Evolutionary conservation across 2,329 filamentous ascomycete species (phyloP), one percentile per base, ranked within the genome.

Genomic region (Pseudogymnoascus sp.): DNA sequence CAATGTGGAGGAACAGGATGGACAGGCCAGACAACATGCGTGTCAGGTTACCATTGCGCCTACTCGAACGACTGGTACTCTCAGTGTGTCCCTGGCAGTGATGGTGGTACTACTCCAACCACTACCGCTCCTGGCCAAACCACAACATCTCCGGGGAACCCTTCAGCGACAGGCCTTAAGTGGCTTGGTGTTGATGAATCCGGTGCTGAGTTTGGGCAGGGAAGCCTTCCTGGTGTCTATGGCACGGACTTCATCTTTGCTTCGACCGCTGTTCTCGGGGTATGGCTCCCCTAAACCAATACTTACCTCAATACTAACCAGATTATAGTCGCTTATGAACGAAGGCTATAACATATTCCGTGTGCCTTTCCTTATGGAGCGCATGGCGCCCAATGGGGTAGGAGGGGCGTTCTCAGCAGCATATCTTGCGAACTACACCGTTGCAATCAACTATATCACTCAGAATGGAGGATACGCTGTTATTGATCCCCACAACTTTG

Each of bases 171-270:
- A 26, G 44, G 61, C 44, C 31, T 38, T 21, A 64, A 42, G 44
- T 64, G 62, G 61, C 21, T 62, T 15, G 68, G 68, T 60, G 70
- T 69, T 44, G 71, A 70, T 60, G 71, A 86, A 70, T 81, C 83
- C 19, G 85, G 84, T 11, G 84, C 84, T 44, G 86, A 89, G 67
- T 88, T 88, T 65, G 85, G 85, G 42, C 77, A 82, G 64, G 75
- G 70, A 23, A 79, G 76, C 61, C 75, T 86, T 33, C 85, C 85
- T 1, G 85, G 85, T 9, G 73, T 73, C 1, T 77, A 82, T 63
- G 79, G 78, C 60, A 86, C 78, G 62, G 83, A 88, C 68, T 88
- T 82, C 69, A 85, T 76, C 21, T 88, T 60, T 60, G 56, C 31
- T 60, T 60, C 56, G 56, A 60, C 56, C 56, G 44, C 29, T 50